phyloP scores from a whole-genome alignment of 371 early-diverging fungal genomes.

The Zychaea mexicana region DNA sequence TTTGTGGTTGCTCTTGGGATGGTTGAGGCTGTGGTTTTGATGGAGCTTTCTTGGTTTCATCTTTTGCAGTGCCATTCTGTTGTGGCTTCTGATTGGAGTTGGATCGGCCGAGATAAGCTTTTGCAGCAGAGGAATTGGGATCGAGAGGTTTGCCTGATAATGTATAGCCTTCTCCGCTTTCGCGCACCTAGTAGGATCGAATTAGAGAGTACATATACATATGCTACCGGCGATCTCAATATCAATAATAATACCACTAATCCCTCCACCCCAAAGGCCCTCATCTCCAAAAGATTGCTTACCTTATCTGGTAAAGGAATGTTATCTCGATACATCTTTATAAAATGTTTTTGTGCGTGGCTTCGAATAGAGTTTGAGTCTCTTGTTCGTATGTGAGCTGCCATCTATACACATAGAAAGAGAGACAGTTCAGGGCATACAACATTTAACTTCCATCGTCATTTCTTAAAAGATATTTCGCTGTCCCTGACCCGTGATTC shows the following conservation, averaged over 20 bases:
- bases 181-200: conserved; percentile 51
- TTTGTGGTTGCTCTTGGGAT: background rate
- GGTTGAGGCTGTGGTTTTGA: no score
- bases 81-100: background rate
- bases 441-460: no score
- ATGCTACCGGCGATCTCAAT: no score
- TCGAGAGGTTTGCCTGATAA: conserved; percentile 86
- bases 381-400: conserved; percentile 74
- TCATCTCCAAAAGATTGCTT: no score
- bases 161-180: conserved; percentile 86
- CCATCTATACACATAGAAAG: conserved; percentile 45
- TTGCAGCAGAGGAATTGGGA: conserved; percentile 85
- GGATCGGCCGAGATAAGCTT: conserved; percentile 65
- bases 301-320: conserved; percentile 81
- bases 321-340: conserved; percentile 82
- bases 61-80: background rate
- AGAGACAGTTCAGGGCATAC: no score
- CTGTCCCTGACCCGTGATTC: no score
- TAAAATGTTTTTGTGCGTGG: conserved; percentile 92
- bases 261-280: background rate
- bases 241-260: no score
- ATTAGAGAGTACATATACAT: no score
- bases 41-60: no score
- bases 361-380: conserved; percentile 84
- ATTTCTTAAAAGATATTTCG: no score